Evolutionary conservation across 2,329 filamentous ascomycete species (phyloP), one percentile per base, ranked within the genome.

Genomic region (Alternaria incomplexa): DNA sequence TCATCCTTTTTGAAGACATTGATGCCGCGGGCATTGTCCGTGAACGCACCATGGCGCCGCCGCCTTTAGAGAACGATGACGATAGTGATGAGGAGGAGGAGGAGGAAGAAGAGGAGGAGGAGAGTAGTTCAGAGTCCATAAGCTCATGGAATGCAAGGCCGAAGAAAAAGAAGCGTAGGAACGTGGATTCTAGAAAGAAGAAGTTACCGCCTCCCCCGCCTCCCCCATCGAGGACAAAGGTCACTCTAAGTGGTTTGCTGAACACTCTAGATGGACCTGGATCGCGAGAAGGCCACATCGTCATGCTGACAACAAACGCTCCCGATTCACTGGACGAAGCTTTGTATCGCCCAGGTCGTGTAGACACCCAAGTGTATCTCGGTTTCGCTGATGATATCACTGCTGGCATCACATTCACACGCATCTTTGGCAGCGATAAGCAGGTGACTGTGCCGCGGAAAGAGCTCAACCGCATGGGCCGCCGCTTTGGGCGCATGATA

Each of bases 301-400:
- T 60, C 3, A 55, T 60, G 22, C 5, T 60, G 25, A 55, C 50
- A 15, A 48, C 57, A n/a, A 60, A 60, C 17, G 36, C 13, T 17
- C 20, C 50, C 5, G 57, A 60, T 7, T 32, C 13, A 8, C 25
- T 60, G 4, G 43, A 60, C 36, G 40, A 25, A n/a, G 57, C 57
- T 12, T 46, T 60, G 17, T 32, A 36, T 36, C 50, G 57, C 22
- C 57, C 40, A 7, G 43, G 28, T 28, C 23, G 43, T n/a, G 25
- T 48, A 17, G 57, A 55, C 17, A 43, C 25, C 5, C 30, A 53
- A n/a, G 48, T 59, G n/a, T 44, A 28, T 36, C 25, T 43, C 6
- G 30, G 48, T 22, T 52, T 52, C 10, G 48, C 28, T 23, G 48
- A 52, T 25, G 17, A 5, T 7, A 36, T 52, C 20, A 52, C 30